Evolutionary conservation across 805 yeast species (phyloP).

Genomic region (Wickerhamiella siamensis): DNA sequence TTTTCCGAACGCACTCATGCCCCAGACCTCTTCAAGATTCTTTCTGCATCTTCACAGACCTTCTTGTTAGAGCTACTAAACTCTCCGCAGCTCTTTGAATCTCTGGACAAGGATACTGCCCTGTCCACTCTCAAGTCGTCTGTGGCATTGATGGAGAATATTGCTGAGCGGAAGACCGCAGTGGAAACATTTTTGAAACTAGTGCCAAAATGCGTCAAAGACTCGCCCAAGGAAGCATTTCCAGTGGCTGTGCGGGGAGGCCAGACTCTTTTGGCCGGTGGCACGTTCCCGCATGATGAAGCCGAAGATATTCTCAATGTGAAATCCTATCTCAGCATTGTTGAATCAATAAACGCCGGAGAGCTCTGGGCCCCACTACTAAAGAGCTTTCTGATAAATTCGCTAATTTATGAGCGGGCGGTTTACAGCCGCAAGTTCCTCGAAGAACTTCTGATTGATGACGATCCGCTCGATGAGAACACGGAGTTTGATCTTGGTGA

Average conservation of each 20-base stretch:
- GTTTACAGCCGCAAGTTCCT: slow-evolving; percentile 21
- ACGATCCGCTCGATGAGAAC: slow-evolving; percentile 1
- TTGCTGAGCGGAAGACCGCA: slow-evolving; percentile 3
- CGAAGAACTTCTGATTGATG: slow-evolving; percentile 29
- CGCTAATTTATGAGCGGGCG: slow-evolving; percentile 42
- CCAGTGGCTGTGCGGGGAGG: slow-evolving; percentile 6
- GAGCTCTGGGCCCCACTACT: slow-evolving; percentile 23
- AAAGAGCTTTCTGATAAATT: slow-evolving; percentile 39
- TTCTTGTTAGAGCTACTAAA: slow-evolving; percentile 2
- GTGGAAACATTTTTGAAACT: slow-evolving; percentile 6
- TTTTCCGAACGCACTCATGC: not conserved
- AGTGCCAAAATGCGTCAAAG: not conserved
- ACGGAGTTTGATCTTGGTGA: not conserved
- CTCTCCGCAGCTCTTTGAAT: not conserved
- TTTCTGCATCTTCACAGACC: slow-evolving; percentile 8
- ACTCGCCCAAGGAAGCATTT: not conserved
- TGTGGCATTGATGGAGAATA: slow-evolving; percentile 1
- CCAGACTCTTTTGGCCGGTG: slow-evolving; percentile 7
- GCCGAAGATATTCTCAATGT: slow-evolving; percentile 3
- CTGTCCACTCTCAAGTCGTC: not conserved
- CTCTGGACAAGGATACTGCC: not conserved
- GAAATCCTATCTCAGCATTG: slow-evolving; percentile 15
- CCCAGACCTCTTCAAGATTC: slow-evolving; percentile 3
- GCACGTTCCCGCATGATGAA: slow-evolving; percentile 2
- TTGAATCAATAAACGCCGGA: slow-evolving; percentile 15